Evolutionary conservation across 2,329 filamentous ascomycete genomes (phyloP), one percentile per base, ranked within the genome.

Genomic region (Stagonosporopsis chrysanthemi): DNA sequence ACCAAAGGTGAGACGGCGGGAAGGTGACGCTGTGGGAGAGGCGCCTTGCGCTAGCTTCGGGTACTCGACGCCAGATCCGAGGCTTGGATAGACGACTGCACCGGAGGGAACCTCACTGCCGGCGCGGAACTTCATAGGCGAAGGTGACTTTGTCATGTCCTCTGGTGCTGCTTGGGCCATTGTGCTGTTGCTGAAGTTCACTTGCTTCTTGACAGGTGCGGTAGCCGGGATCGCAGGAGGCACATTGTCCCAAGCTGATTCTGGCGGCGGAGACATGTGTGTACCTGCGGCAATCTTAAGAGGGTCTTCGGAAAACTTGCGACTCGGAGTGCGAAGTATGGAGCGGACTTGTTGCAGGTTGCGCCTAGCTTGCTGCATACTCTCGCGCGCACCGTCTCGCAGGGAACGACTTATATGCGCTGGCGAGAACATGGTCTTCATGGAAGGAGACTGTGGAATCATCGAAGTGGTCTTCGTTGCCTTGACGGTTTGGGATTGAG

Each of bases 101-200:
- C 72, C 72, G 26, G 62, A 60, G 14, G 71, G 71, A 19, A 71
- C 62, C 36, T 77, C 74, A 19, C 72, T 74, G 28, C 68, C 70
- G 29, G 73, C 73, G 23, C 69, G 68, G 44, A 71, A 61, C 60
- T 75, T 75, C 62, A 74, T 69, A 1, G 73, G 75, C 9, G 73
- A 75, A 11, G 72, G 73, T 28, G 73, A 75, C 48, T 74, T 71
- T 57, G 65, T 65, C 36, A 72, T 39, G 36, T 73, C 74, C 17
- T 75, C 70, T 17, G 66, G 60, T 22, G 73, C 64, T 9, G 68
- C 56, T 57, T 74, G 66, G 72, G 78, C 63, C 63, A 90, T 84
- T 33, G 88, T 88, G 59, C 86, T 87, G 0, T 88, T 88, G 0
- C 90, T 92, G 69, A 96, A 97, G 47, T 90, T 88, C 33, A 96